Conservation (phyloP, 768 basidiomycete species). For the Gyrodon lividus region DNA sequence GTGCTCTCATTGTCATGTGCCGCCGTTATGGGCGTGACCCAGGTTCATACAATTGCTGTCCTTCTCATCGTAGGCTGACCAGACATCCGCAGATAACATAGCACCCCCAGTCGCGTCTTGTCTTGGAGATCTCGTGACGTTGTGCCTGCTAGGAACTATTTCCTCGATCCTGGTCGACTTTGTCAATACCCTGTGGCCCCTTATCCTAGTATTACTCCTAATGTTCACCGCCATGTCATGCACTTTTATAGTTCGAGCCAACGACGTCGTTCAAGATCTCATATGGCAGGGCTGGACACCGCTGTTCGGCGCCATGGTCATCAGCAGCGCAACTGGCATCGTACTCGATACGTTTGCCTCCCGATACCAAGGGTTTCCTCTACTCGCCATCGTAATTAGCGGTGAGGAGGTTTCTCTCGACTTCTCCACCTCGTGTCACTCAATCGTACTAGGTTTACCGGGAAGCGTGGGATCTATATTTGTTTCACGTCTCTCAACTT, state of each 20-base stretch:
- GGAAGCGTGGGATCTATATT: slow-evolving; percentile 90
- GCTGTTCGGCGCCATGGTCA: slow-evolving; percentile 85
- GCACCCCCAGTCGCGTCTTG: slow-evolving; percentile 92
- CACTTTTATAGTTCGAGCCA: slow-evolving; percentile 57
- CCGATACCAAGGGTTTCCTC: slow-evolving; percentile 81
- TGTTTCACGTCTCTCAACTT: slow-evolving; percentile 87
- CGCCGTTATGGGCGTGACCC: slow-evolving; percentile 78
- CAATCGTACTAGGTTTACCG: slow-evolving; percentile 57
- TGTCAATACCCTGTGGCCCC: slow-evolving; percentile 64
- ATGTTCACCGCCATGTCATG: slow-evolving; percentile 51
- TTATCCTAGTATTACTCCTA: slow-evolving; percentile 49
- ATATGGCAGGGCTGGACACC: slow-evolving; percentile 88
- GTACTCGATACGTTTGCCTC: slow-evolving; percentile 89
- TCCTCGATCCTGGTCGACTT: slow-evolving; percentile 69
- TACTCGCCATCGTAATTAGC: slow-evolving; percentile 85
- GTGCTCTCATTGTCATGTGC: slow-evolving; percentile 74
- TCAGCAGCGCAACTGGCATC: slow-evolving; percentile 86
- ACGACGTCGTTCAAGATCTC: slow-evolving; percentile 67
- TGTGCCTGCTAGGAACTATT: slow-evolving; percentile 76
- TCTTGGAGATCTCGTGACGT: slow-evolving; percentile 89
- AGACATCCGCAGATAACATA: slow-evolving; percentile 71
- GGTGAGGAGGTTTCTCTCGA: slow-evolving; percentile 43
- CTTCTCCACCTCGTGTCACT: not conserved
- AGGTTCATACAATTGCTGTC: slow-evolving; percentile 44
- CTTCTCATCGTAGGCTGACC: not conserved